phyloP scores from a whole-genome alignment of 1,284 basidiomycete genomes.

The Pseudozyma sp. region DNA sequence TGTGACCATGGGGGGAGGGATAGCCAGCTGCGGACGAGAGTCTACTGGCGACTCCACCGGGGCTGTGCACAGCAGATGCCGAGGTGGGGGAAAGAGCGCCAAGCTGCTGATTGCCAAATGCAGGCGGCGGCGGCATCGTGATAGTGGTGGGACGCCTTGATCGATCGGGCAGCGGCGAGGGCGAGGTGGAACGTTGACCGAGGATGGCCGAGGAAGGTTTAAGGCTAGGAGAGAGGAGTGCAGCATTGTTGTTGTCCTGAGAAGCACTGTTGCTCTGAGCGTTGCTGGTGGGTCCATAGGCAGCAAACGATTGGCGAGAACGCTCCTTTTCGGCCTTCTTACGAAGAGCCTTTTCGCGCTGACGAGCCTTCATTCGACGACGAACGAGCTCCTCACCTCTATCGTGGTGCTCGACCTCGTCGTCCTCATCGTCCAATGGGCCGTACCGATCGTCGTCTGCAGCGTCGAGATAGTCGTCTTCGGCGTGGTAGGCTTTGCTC shows the following conservation, averaged over 20 bases:
- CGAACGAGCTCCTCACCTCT: conserved; percentile 73
- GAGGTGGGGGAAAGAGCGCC: conserved; percentile 35
- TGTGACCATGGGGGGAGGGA: conserved; percentile 59
- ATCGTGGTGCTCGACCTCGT: conserved; percentile 71
- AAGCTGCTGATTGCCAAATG: conserved; percentile 17
- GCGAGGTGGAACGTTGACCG: conserved; percentile 40
- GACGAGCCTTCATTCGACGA: conserved; percentile 71
- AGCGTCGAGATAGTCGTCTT: conserved; percentile 42
- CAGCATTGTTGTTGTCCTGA: conserved; percentile 8
- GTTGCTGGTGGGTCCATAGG: conserved; percentile 3
- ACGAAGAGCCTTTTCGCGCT: conserved; percentile 62
- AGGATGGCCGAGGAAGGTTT: conserved; percentile 27
- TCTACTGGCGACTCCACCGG: conserved; percentile 23
- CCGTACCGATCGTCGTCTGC: conserved; percentile 49
- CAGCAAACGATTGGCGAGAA: conserved; percentile 30
- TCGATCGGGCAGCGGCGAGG: conserved; percentile 46
- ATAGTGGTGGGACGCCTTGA: conserved; percentile 58
- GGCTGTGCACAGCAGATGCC: conserved; percentile 36
- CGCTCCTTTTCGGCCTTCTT: conserved; percentile 67
- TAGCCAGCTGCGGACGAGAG: conserved; percentile 28
- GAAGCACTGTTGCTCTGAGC: neutral
- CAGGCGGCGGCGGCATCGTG: conserved; percentile 47
- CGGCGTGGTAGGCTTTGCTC: conserved; percentile 32
- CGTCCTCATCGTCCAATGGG: conserved; percentile 67
- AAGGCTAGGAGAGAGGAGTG: conserved; percentile 29